phyloP scores from a whole-genome alignment of 2,329 filamentous ascomycete species.

The Pseudocercospora cruenta region DNA sequence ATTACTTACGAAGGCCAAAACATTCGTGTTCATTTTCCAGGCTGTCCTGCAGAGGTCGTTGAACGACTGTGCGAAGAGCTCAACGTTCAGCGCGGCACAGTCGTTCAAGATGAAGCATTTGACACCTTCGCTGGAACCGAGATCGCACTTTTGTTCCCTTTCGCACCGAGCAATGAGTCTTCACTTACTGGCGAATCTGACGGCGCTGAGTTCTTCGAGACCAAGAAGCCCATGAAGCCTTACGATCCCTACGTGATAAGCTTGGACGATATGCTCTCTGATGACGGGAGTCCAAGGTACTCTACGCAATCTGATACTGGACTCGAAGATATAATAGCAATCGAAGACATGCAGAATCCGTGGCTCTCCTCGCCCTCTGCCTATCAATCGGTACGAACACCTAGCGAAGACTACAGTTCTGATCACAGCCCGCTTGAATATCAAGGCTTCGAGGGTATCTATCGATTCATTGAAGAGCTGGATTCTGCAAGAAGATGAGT shows the following conservation, averaged over 20 bases:
- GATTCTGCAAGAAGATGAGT: slow-evolving; percentile 51
- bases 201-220: slow-evolving; percentile 33
- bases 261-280: slow-evolving; percentile 62
- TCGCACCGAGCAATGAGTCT: slow-evolving; percentile 67
- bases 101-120: slow-evolving; percentile 79
- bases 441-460: slow-evolving; percentile 67
- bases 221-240: slow-evolving; percentile 18
- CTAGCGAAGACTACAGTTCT: slow-evolving; percentile 49
- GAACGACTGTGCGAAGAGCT: slow-evolving; percentile 84
- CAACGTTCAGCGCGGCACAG: slow-evolving; percentile 76
- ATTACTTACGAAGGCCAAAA: slow-evolving; percentile 71
- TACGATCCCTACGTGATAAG: slow-evolving; percentile 45
- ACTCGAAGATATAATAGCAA: slow-evolving; percentile 33
- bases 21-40: slow-evolving; percentile 84
- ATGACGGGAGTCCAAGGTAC: slow-evolving; percentile 41
- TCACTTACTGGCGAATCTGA: slow-evolving; percentile 46
- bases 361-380: slow-evolving; percentile 59
- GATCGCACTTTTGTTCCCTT: slow-evolving; percentile 82
- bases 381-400: slow-evolving; percentile 60
- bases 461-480: slow-evolving; percentile 67
- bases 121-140: slow-evolving; percentile 67
- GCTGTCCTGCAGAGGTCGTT: slow-evolving; percentile 81
- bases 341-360: slow-evolving; percentile 51
- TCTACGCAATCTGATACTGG: slow-evolving; percentile 41
- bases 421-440: slow-evolving; percentile 56